A percentile compares a stretch with the other conserved stretches of the same genome.
These are phyloP conservation scores for Emmonsia crescens DNA, from an alignment of 2,329 filamentous ascomycete species.

Conservation along the genomic window DNA sequence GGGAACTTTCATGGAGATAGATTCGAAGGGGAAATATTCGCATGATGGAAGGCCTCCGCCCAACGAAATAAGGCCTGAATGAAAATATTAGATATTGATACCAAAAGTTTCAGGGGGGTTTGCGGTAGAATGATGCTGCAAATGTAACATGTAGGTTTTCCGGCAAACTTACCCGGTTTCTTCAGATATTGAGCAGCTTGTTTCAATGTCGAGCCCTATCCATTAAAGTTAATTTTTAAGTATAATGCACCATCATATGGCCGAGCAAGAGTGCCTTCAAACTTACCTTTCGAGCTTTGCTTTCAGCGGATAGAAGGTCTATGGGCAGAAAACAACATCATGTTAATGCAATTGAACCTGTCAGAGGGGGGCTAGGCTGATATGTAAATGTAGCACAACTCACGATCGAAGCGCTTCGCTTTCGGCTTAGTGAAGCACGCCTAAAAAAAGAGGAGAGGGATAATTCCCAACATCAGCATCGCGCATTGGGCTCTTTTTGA, in stretches of 20 bases:
- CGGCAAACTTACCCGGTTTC: conserved; percentile 46
- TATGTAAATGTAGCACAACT: conserved; percentile 28
- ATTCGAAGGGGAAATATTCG: conserved; percentile 85
- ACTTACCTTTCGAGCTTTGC: conserved; percentile 37
- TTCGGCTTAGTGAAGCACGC: conserved; percentile 52
- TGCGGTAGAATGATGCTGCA: not conserved
- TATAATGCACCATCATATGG: conserved; percentile 18
- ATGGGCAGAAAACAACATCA: conserved; percentile 2
- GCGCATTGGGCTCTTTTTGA: not conserved
- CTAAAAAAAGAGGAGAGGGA: conserved; percentile 15
- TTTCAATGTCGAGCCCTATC: conserved; percentile 63
- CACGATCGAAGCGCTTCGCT: conserved; percentile 76
- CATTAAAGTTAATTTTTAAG: not conserved
- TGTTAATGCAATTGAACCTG: not conserved
- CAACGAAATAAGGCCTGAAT: conserved; percentile 64
- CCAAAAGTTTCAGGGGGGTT: not conserved
- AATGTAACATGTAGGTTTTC: not conserved
- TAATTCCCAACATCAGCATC: not conserved
- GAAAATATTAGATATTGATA: not conserved
- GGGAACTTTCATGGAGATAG: conserved; percentile 64
- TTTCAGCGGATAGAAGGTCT: conserved; percentile 53
- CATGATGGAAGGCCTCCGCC: conserved; percentile 83
- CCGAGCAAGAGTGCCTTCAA: conserved; percentile 2
- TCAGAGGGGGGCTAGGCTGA: not conserved
- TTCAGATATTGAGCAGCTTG: conserved; percentile 67